Base-by-base conservation (phyloP, 805 yeast species). In the Dipodascopsis uninucleata region DNA sequence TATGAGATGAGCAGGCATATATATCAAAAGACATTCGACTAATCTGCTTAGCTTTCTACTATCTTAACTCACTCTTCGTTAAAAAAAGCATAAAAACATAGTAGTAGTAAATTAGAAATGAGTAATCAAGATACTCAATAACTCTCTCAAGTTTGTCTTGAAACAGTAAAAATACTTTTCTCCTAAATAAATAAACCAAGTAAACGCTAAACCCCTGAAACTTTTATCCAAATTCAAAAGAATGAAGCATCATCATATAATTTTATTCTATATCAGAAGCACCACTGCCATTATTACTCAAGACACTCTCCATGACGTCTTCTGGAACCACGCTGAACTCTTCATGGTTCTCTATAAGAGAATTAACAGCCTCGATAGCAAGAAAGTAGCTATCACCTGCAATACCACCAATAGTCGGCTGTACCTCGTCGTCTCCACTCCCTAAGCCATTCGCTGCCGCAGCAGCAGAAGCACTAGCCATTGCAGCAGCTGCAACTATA, bases 321-420 rank as follows among this genome's bases (percentile, higher is more conserved):
- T 63, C 64, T 0, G 98, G 97, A 31, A 90, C 81, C 41, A 79
- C 71, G 31, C 87, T 76, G 50, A 90, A 74, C 46, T 84, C 85
- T 52, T 84, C 89, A 61, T 85, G 88, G 49, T 79, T 73, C 47
- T 85, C 85, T 52, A 93, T 88, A 62, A 93, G 69, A 52, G 79
- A 78, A 62, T 86, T 85, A 28, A 93, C 82, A 25, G 88, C 90
- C 62, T 90, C 97, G 60, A 93, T 89, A 0, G 95, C 95, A 53
- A 87, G 69, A 60, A 89, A 85, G 61, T 89, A 88, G 21, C 77
- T 76, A 53, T 86, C 59, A 18, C 59, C 57, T 1, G 49, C 93
- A 31, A 90, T 78, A 2, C 69, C 59, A 32, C 64, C 60, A 12
- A 46, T 42, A 38, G 45, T 44, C 28, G 36, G 41, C 23, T 31